Evolutionary conservation across 2,329 filamentous ascomycete genomes (phyloP).

Genomic region (Fonsecaea pedrosoi): DNA sequence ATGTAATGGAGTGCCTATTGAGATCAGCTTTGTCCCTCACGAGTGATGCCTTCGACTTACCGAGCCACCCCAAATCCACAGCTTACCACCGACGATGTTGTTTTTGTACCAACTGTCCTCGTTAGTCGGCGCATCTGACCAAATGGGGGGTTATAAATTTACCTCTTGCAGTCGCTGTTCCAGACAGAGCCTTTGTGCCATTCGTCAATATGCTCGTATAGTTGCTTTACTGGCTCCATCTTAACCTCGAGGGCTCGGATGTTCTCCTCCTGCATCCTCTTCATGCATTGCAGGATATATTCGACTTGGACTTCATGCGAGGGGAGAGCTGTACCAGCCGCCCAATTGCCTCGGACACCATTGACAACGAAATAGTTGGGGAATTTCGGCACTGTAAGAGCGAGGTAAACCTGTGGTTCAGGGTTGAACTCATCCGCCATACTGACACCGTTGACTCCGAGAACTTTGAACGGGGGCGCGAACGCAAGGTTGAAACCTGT

Average conservation of each 20-base stretch:
- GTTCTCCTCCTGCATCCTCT: slow-evolving; percentile 26
- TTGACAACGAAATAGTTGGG: slow-evolving; percentile 35
- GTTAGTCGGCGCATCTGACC: neutral
- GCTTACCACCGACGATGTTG: slow-evolving; percentile 23
- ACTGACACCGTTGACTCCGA: slow-evolving; percentile 18
- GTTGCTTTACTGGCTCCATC: slow-evolving; percentile 21
- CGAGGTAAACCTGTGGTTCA: slow-evolving; percentile 27
- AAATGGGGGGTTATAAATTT: neutral
- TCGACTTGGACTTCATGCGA: slow-evolving; percentile 26
- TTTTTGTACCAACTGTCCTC: slow-evolving; percentile 21
- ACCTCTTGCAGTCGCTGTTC: slow-evolving; percentile 26
- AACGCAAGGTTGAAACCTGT: slow-evolving; percentile 51
- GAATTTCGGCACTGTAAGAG: slow-evolving; percentile 27
- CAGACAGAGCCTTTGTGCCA: slow-evolving; percentile 27
- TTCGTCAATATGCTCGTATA: slow-evolving; percentile 30
- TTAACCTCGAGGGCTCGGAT: slow-evolving; percentile 27
- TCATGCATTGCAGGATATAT: slow-evolving; percentile 28
- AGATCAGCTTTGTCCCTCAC: slow-evolving; percentile 11
- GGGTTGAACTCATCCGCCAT: slow-evolving; percentile 23
- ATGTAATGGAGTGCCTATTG: slow-evolving; percentile 29
- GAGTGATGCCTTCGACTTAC: slow-evolving; percentile 10
- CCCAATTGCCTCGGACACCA: slow-evolving; percentile 24
- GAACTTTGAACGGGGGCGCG: slow-evolving; percentile 26
- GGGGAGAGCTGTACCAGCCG: slow-evolving; percentile 22
- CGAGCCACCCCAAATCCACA: slow-evolving; percentile 29